Base-by-base conservation (phyloP, 345 rosid species). In the Pistacia vera region DNA sequence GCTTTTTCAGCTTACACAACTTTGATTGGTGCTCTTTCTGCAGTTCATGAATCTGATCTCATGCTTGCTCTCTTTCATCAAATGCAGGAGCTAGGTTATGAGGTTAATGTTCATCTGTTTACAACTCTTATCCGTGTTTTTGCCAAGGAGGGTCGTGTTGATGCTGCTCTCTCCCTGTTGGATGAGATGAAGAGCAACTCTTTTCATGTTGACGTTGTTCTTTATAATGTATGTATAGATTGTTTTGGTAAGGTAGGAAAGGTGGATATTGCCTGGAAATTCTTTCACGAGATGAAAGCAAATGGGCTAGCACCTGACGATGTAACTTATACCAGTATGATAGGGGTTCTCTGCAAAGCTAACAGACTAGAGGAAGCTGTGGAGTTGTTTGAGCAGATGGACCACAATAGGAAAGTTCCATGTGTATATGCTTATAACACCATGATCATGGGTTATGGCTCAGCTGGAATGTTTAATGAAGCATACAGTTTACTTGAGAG, bases 11-110 rank as follows among this genome's bases (percentile, higher is more conserved):
- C 98, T 22, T 96, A 93, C 49, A 89, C 95, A 0, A 90, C 97
- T 62, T 85, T 96, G 82, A 93, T 96, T 48, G 99, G 99, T 80
- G 97, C 97, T 71, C 85, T 93, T 11, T 87, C 99, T 60, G 77
- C 65, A 2, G 83, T 78, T 68, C 79, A 72, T 63, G 91, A 89
- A 64, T 89, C 95, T 44, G 90, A 87, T 81, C 86, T 75, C 72
- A 92, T 92, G 99, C 88, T 91, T 48, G 82, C 85, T 54, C 94
- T 96, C 72, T 92, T 96, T 81, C 88, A 85, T 72, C 93, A 96
- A 74, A 96, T 96, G 97, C 98, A 96, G 82, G 99, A 93, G 78
- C 81, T 93, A 48, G 97, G 98, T n/a, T 96, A 96, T 72, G 99
- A 93, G 78, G 90, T 90, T 52, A 89, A 85, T 44, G 89, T 91